Base-by-base conservation (phyloP, 345 rosid species). In the Aethionema arabicum region DNA sequence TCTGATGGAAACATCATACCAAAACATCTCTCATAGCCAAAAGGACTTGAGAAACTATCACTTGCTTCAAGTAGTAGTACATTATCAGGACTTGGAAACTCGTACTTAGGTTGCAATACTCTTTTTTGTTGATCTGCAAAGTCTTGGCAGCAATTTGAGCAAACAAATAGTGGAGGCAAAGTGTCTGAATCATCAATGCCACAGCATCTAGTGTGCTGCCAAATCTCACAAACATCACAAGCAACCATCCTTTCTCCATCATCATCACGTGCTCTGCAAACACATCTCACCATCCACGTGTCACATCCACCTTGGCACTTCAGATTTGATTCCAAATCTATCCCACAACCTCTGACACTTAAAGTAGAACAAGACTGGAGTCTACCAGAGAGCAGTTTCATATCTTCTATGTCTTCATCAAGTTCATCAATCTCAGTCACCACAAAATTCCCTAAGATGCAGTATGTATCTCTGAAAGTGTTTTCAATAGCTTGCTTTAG, bases 231-330 rank as follows among this genome's bases (percentile, higher is more conserved):
- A 0, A 84, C 63, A 27, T 92, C 98, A 42, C 98, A 87, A 0
- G 93, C 82, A 6, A 89, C 73, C 98, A 87, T 92, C 66, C 98
- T 74, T 74, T 89, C 97, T 29, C 96, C 98, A 64, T 92, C 98
- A 35, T 92, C 98, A 44, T 92, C 97, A 53, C 57, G 65, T 11
- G 93, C 90, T 14, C 87, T 96, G 39, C 95, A 89, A 36, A 66
- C 74, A 35, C 98, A 92, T 52, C 57, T 82, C 56, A 89, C 88
- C 74, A 74, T 77, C 98, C 97, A 89, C 21, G 79, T 89, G 11
- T 83, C 88, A 13, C 77, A 68, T 15, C 95, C 97, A 7, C 89
- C 85, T 79, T 92, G 85, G 29, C 63, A 77, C 74, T 72, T 80
- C 32, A 82, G 58, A 12, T 68, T 67, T 2, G 72, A 65, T 33